A percentile compares a stretch with the other conserved stretches of the same genome.
Evolutionary conservation across 73 alveolate species (phyloP).

Genomic region (Tetrahymena borealis): DNA sequence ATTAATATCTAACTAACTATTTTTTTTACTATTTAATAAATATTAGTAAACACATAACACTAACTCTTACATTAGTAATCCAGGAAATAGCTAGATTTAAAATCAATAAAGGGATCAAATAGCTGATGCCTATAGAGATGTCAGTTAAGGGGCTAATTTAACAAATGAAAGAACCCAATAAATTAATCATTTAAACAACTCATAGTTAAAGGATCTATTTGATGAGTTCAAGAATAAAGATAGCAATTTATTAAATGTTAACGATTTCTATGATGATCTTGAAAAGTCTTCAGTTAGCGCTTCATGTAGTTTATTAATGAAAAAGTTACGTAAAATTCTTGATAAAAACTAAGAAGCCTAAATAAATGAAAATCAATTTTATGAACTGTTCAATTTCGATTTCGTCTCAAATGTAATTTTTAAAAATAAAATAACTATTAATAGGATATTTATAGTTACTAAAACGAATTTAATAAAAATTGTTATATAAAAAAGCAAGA

Average conservation of each 20-base stretch:
- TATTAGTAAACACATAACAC: not conserved
- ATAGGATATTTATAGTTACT: too few relatives aligned
- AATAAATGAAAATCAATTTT: not conserved
- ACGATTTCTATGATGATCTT: not conserved
- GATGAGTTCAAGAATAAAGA: not conserved
- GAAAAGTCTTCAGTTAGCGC: not conserved
- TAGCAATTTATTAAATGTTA: not conserved
- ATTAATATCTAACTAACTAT: too few relatives aligned
- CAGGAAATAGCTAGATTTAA: not conserved
- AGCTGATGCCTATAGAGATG: not conserved
- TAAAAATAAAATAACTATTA: too few relatives aligned
- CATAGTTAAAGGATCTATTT: not conserved
- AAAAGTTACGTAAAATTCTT: not conserved
- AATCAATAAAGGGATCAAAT: not conserved
- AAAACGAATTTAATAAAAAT: not conserved
- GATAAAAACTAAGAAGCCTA: not conserved
- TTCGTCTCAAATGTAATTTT: not conserved
- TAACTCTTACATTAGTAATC: not conserved
- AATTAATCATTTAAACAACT: not conserved
- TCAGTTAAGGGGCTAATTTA: not conserved
- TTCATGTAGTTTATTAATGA: not conserved
- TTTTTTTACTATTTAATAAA: too few relatives aligned
- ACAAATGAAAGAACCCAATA: not conserved
- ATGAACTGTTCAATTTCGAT: not conserved
- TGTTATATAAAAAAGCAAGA: not conserved